Evolutionary conservation across 495 filamentous ascomycete species (phyloP).

Genomic region (Chaetomium cochliodes): DNA sequence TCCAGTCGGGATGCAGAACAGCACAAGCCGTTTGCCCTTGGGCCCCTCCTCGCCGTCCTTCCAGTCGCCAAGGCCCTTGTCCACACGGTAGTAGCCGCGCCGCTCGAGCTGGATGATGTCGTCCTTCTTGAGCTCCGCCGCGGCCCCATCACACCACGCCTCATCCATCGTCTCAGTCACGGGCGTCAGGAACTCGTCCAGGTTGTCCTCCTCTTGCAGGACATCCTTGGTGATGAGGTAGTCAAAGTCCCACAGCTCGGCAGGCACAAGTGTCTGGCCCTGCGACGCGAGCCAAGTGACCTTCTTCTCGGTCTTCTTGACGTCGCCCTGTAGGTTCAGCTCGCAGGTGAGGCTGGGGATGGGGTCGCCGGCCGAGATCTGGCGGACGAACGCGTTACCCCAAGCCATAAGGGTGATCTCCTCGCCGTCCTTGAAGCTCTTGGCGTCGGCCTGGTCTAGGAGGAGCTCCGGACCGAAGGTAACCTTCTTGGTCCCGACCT

Average conservation of each 20-base stretch:
- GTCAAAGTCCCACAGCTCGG: constrained; percentile 88
- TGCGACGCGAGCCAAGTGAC: constrained; percentile 82
- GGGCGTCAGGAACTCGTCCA: constrained; percentile 77
- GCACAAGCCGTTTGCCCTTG: constrained; percentile 62
- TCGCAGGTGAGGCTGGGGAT: constrained; percentile 72
- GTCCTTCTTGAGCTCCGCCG: constrained; percentile 69
- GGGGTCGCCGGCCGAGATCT: constrained; percentile 53
- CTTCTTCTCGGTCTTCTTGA: constrained; percentile 94
- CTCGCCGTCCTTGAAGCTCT: constrained; percentile 76
- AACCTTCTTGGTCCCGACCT: constrained; percentile 81
- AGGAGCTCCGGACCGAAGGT: constrained; percentile 67
- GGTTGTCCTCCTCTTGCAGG: constrained; percentile 72
- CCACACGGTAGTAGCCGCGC: constrained; percentile 84
- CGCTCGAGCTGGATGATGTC: constrained; percentile 94
- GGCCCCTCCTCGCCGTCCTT: constrained; percentile 44
- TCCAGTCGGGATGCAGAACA: constrained; percentile 74
- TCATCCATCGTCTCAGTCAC: constrained; percentile 73
- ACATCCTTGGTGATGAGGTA: constrained; percentile 91
- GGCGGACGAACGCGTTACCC: constrained; percentile 83
- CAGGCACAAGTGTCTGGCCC: constrained; percentile 70
- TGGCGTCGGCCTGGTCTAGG: constrained; percentile 83
- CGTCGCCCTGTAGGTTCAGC: constrained; percentile 81
- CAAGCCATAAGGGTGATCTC: constrained; percentile 95
- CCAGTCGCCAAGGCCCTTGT: constrained; percentile 52
- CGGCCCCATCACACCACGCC: constrained; percentile 76